Conservation (phyloP, 306 rosid species). For the Gastrolobium bilobum region DNA sequence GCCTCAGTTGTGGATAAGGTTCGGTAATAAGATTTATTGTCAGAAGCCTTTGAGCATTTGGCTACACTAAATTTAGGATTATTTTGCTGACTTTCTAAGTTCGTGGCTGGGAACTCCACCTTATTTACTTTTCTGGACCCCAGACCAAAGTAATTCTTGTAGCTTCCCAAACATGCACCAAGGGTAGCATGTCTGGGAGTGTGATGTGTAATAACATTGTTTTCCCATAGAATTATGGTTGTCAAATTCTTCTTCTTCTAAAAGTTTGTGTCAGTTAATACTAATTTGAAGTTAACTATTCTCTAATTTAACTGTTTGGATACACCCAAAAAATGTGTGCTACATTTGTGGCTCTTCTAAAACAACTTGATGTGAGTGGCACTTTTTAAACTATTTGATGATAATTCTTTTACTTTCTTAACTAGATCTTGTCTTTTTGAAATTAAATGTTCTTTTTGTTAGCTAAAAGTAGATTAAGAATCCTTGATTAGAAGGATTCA, state of each 20-base stretch:
- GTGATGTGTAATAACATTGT: conserved; percentile 12
- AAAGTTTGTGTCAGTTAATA: background rate
- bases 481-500: conserved; percentile 31
- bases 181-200: background rate
- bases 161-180: conserved; percentile 19
- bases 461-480: conserved; percentile 3
- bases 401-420: conserved; percentile 11
- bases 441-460: conserved; percentile 24
- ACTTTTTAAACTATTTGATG: conserved; percentile 28
- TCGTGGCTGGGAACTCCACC: conserved; percentile 21
- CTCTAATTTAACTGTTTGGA: conserved; percentile 19
- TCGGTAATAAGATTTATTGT: conserved; percentile 34
- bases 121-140: conserved; percentile 1
- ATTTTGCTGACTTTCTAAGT: conserved; percentile 13
- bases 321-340: conserved; percentile 3
- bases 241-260: background rate
- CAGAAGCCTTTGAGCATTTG: conserved; percentile 20
- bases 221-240: conserved; percentile 3
- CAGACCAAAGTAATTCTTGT: conserved; percentile 31
- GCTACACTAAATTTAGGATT: conserved; percentile 34
- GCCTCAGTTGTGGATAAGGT: conserved; percentile 79
- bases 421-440: conserved; percentile 23
- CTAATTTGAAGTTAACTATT: conserved; percentile 21
- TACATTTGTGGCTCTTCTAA: conserved; percentile 12
- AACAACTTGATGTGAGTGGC: conserved; percentile 30